Evolutionary conservation across 2,329 filamentous ascomycete genomes (phyloP).

Genomic region (Ceratocystis eucalypticola): DNA sequence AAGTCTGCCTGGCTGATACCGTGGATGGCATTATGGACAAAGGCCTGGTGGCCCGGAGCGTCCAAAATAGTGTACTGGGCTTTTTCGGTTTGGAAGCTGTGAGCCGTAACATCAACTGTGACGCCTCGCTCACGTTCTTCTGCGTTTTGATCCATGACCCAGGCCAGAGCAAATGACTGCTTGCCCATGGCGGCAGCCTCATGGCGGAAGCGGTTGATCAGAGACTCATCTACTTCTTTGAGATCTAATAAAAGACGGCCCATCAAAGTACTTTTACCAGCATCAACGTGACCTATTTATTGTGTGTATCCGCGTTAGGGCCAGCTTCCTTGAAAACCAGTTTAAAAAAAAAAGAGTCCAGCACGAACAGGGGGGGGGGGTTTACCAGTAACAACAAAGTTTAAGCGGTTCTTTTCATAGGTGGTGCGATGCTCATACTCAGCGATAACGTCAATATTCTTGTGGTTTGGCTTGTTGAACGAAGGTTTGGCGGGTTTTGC

Average conservation of each 20-base stretch:
- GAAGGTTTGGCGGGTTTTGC: slow-evolving; percentile 20
- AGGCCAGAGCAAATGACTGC: slow-evolving; percentile 87
- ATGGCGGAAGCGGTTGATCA: slow-evolving; percentile 73
- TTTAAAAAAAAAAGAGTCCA: slow-evolving; percentile 15
- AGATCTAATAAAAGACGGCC: slow-evolving; percentile 82
- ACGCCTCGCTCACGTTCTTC: slow-evolving; percentile 85
- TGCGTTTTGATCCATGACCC: slow-evolving; percentile 85
- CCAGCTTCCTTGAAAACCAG: not conserved
- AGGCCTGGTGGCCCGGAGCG: slow-evolving; percentile 86
- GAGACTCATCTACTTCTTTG: slow-evolving; percentile 74
- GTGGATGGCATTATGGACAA: slow-evolving; percentile 98
- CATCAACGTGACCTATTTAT: slow-evolving; percentile 73
- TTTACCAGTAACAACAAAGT: slow-evolving; percentile 81
- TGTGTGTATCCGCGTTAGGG: not conserved
- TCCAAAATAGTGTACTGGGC: slow-evolving; percentile 89
- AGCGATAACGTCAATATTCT: slow-evolving; percentile 70
- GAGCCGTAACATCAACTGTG: slow-evolving; percentile 92
- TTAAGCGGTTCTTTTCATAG: slow-evolving; percentile 64
- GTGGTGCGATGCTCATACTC: slow-evolving; percentile 55
- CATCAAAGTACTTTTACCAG: slow-evolving; percentile 96
- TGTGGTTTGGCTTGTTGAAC: slow-evolving; percentile 47
- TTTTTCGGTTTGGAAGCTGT: slow-evolving; percentile 79
- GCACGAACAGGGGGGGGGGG: slow-evolving; percentile 23
- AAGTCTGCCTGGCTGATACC: slow-evolving; percentile 93
- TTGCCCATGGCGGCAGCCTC: slow-evolving; percentile 90